These are phyloP conservation scores for Trametes elegans DNA, from an alignment of 768 basidiomycete genomes.

Conservation along the genomic window DNA sequence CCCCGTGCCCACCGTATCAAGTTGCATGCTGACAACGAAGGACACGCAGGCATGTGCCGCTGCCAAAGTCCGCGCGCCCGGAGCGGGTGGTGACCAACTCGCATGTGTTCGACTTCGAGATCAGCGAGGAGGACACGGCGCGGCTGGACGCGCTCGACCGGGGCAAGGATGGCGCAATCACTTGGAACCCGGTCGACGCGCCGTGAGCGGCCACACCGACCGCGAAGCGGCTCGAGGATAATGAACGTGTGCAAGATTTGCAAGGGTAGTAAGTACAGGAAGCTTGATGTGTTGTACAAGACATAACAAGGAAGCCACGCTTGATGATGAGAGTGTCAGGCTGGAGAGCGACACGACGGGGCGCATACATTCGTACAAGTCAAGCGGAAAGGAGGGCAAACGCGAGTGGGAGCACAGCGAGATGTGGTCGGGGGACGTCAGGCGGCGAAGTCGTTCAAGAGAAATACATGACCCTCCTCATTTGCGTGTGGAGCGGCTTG, in stretches of 20 bases:
- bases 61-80: not conserved
- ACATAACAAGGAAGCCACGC: too few species aligned
- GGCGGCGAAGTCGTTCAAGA: too few species aligned
- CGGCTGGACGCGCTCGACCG: slow-evolving; percentile 43
- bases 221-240: too few species aligned
- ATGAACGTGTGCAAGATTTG: too few species aligned
- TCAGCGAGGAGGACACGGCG: slow-evolving; percentile 43
- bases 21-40: not conserved
- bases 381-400: too few species aligned
- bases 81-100: slow-evolving; percentile 50
- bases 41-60: not conserved
- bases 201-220: slow-evolving; percentile 3
- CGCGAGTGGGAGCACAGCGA: too few species aligned
- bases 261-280: too few species aligned
- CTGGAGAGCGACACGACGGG: too few species aligned
- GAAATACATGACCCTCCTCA: slow-evolving; percentile 40
- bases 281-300: too few species aligned
- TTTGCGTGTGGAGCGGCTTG: slow-evolving; percentile 52
- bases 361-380: too few species aligned
- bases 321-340: too few species aligned
- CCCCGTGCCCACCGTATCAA: not conserved
- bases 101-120: slow-evolving; percentile 47
- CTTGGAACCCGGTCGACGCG: slow-evolving; percentile 47
- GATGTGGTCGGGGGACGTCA: too few species aligned
- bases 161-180: slow-evolving; percentile 43